phyloP scores from a whole-genome alignment of 306 rosid species.

The Begonia fuchsioides region DNA sequence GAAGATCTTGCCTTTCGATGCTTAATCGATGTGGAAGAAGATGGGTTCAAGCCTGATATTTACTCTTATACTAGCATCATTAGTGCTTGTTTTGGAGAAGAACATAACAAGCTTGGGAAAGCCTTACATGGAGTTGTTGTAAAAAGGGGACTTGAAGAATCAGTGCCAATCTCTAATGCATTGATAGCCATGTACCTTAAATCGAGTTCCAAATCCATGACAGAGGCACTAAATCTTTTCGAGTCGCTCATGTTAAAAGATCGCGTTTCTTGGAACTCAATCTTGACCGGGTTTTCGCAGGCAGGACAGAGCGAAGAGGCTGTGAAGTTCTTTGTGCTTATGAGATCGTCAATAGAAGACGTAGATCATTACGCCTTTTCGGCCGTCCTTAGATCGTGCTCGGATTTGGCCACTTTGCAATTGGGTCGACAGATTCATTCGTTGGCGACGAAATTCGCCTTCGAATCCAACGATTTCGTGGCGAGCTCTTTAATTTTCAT shows the following conservation, averaged over 20 bases:
- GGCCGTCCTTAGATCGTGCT: constrained; percentile 50
- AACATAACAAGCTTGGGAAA: constrained; percentile 30
- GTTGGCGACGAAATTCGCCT: constrained; percentile 37
- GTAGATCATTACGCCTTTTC: constrained; percentile 58
- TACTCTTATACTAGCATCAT: constrained; percentile 59
- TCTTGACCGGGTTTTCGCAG: constrained; percentile 64
- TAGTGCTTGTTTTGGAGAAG: constrained; percentile 32
- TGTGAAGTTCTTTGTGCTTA: constrained; percentile 32
- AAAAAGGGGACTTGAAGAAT: constrained; percentile 47
- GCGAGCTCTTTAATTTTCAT: constrained; percentile 70
- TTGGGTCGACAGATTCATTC: constrained; percentile 67
- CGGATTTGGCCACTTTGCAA: constrained; percentile 64
- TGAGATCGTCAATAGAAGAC: constrained; percentile 32
- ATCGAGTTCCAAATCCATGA: constrained; percentile 32
- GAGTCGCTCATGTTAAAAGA: constrained; percentile 41
- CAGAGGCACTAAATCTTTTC: constrained; percentile 42
- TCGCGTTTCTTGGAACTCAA: constrained; percentile 63
- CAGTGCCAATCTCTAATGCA: constrained; percentile 57
- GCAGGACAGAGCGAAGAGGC: constrained; percentile 62
- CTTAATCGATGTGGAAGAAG: constrained; percentile 45
- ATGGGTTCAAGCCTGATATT: constrained; percentile 55
- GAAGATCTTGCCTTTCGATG: constrained; percentile 37
- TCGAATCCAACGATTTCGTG: constrained; percentile 44
- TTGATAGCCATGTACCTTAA: constrained; percentile 64
- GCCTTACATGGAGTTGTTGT: constrained; percentile 57